Base-by-base conservation (phyloP, 306 rosid genomes). In the Medicago arabica region DNA sequence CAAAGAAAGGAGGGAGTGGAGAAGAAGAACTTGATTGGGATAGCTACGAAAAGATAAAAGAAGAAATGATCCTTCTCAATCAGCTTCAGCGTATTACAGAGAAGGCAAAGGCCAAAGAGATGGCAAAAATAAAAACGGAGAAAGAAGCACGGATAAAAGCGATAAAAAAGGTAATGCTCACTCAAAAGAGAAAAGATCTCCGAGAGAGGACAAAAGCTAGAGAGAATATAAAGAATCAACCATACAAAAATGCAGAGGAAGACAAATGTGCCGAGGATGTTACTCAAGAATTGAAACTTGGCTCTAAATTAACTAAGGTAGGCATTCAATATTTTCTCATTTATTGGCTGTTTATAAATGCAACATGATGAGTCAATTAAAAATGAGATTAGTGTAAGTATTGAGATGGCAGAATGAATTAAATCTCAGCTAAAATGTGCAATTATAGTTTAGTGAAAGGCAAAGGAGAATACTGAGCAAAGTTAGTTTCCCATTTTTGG, bases 1-100 rank as follows among this genome's bases (percentile, higher is more conserved):
- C 99, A 40, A 92, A 79, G 85, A 79, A 72, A 62, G 97, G 99
- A 83, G 95, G 89, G 11, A 74, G 62, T 47, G 90, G 74, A 54
- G 85, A 92, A 80, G 51, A 84, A 85, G 91, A 83, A 75, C 84
- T 89, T 55, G 87, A 84, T 10, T 92, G 96, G 97, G 91, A 88
- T 67, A 92, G 97, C 83, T 92, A 85, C 63, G 80, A 82, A 14
- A 90, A 75, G 72, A 88, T 86, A 71, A 76, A 77, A 64, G 81
- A 90, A 78, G 88, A 90, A 80, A 78, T 82, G 59, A 15, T 83
- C 63, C 41, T 65, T 44, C 84, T 57, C 44, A 78, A 72, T 72
- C 78, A 80, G 76, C 85, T 88, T 74, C 88, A 67, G 71, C 70
- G 58, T 69, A 73, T 31, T 71, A 79, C 80, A 59, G 88, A 86